Base-by-base conservation (phyloP, 345 rosid genomes). In the Nephelium lappaceum region DNA sequence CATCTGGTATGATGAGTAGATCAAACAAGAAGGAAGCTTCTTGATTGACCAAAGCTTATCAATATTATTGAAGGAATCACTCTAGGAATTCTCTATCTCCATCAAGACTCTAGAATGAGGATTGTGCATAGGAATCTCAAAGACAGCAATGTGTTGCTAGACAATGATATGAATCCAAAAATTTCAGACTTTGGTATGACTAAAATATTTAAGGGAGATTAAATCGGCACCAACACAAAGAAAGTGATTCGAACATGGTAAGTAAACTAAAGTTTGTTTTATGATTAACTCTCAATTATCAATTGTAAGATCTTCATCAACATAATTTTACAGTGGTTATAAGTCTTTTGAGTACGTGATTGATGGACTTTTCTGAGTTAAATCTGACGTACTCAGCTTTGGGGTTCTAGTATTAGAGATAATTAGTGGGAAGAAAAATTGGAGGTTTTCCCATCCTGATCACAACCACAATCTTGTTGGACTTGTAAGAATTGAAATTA, bases 311-410 rank as follows among this genome's bases (percentile, higher is more conserved):
- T n/a, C 19, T 73, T 10, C 23, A 14, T 15, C 58, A 43, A 2
- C 43, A 42, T 21, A 4, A 11, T 68, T 18, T 24, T 61, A 81
- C 75, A 82, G 85, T 51, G 82, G 81, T 6, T 85, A 85, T 81
- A 83, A 85, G 89, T 74, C 90, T 77, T 88, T 87, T 0, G 93
- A 89, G 77, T 89, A 89, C 31, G 86, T 84, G 0, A 72, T 83
- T 55, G 83, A 84, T 36, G 88, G 89, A 4, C 77, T 69, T 11
- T 89, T 84, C 79, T 86, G 85, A 0, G 82, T 83, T 58, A 87
- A 89, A 67, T 88, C 91, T 0, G 90, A 88, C 42, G 80, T 90
- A 3, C 86, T 86, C 69, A 88, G 89, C 85, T 90, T 88, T 9
- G 88, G 88, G 18, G 93, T 88, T 43, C 27, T 86, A 12, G 77